Base-by-base conservation (phyloP, 2,329 filamentous ascomycete species). In the Xylariomycetidae sp. region DNA sequence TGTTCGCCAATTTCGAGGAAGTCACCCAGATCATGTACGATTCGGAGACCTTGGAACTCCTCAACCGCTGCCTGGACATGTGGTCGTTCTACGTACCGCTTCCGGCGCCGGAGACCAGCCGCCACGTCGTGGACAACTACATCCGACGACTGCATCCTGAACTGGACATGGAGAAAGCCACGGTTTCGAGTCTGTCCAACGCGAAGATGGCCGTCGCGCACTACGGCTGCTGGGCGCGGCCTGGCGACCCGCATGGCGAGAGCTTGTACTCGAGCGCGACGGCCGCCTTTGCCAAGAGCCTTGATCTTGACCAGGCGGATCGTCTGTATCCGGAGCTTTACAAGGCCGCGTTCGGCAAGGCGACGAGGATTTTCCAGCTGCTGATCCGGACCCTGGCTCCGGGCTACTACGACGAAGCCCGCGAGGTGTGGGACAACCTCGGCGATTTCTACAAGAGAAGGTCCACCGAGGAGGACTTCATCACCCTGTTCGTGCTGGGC, bases 1-100 rank as follows among this genome's bases (percentile, higher is more conserved):
- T 46, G 19, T 47, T 48, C 19, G 42, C 42, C 6, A 47, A 39
- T 26, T 19, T 46, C 14, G 38, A 46, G 15, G 29, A 37, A 5
- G 29, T 42, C 6, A 22, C 28, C 10, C 25, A 43, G 10, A 5
- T 40, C 6, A 16, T 47, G 10, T 38, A 40, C 17, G 34, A 30
- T 4, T n/a, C 29, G 9, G 25, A 39, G 3, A 18, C 19, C 20
- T 25, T 33, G 20, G 18, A 38, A 2, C 15, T 23, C 6, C 34
- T 47, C 13, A 20, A 14, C 1, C 15, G 34, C 4, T 26, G 29
- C 16, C 16, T 44, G 10, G 42, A 45, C 19, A 37, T 43, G 37
- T 43, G 33, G 36, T 39, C 40, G 4, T 45, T 34, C 26, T 45
- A 35, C 28, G 35, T 25, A 8, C 44, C 42, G 2, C 32, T 45